phyloP scores from a whole-genome alignment of 768 basidiomycete species.

The Dacryopinax primogenitus region DNA sequence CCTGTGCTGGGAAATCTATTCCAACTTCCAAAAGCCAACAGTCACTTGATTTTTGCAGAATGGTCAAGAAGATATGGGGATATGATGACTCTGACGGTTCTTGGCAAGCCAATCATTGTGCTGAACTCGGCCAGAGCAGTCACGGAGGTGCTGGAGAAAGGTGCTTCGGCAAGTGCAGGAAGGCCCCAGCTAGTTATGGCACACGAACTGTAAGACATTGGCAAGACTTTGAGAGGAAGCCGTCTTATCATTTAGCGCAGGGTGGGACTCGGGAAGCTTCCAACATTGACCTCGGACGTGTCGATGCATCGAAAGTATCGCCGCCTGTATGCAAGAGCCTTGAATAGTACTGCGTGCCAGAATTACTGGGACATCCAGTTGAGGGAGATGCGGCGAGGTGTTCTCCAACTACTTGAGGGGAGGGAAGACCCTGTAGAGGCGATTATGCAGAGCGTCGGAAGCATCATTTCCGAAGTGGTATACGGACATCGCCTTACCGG shows the following conservation, averaged over 20 bases:
- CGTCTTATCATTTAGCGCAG: not conserved
- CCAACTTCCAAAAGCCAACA: conserved; percentile 21
- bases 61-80: conserved; percentile 36
- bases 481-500: not conserved
- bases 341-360: conserved; percentile 28
- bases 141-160: conserved; percentile 54
- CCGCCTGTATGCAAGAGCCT: conserved; percentile 29
- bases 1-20: conserved; percentile 21
- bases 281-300: not conserved
- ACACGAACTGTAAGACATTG: conserved; percentile 6
- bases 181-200: conserved; percentile 55
- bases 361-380: conserved; percentile 30
- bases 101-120: conserved; percentile 38
- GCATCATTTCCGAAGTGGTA: not conserved
- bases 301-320: conserved; percentile 25
- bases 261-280: not conserved
- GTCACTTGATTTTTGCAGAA: conserved; percentile 46
- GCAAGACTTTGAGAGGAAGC: not conserved
- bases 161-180: conserved; percentile 61
- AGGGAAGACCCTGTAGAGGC: not conserved
- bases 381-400: conserved; percentile 21
- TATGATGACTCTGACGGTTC: conserved; percentile 38
- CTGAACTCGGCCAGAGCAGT: conserved; percentile 46
- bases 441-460: not conserved
- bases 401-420: not conserved